phyloP scores from a whole-genome alignment of 495 filamentous ascomycete genomes.

The Daldinia caldariorum region DNA sequence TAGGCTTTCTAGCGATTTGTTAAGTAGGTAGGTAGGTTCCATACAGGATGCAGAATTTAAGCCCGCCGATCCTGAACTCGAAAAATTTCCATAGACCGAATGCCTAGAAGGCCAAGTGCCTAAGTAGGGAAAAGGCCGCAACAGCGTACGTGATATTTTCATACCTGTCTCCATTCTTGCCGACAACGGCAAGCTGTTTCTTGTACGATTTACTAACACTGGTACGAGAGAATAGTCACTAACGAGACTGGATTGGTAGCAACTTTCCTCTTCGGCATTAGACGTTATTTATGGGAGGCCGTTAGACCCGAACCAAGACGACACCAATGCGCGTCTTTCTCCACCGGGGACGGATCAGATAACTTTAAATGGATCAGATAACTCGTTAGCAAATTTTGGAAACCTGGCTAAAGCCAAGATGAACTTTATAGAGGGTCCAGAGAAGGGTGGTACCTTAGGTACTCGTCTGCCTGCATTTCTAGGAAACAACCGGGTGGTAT shows the following conservation, averaged over 20 bases:
- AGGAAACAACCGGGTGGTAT: conserved; percentile 12
- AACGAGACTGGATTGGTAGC: conserved; percentile 32
- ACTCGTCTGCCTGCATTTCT: conserved; percentile 4
- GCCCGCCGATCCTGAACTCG: conserved; percentile 25
- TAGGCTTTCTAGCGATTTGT: conserved; percentile 17
- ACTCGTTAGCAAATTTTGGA: conserved; percentile 39
- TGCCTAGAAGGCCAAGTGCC: conserved; percentile 21
- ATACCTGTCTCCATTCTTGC: conserved; percentile 42
- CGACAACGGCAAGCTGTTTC: conserved; percentile 42
- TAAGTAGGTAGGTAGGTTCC: too few relatives aligned
- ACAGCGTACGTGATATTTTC: conserved; percentile 33
- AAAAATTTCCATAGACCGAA: conserved; percentile 22
- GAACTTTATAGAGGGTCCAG: neutral
- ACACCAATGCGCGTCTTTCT: conserved; percentile 27
- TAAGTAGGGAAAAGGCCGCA: conserved; percentile 27
- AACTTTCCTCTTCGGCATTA: conserved; percentile 43
- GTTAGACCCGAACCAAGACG: conserved; percentile 34
- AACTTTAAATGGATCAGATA: conserved; percentile 50
- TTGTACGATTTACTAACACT: conserved; percentile 28
- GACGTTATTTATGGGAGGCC: conserved; percentile 17
- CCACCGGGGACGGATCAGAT: conserved; percentile 46
- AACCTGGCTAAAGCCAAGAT: conserved; percentile 14
- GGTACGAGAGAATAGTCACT: conserved; percentile 24
- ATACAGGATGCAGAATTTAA: conserved; percentile 16
- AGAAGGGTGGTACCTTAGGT: conserved; percentile 9